Evolutionary conservation across 2,329 filamentous ascomycete genomes (phyloP).

Genomic region (Fulvia fulva): DNA sequence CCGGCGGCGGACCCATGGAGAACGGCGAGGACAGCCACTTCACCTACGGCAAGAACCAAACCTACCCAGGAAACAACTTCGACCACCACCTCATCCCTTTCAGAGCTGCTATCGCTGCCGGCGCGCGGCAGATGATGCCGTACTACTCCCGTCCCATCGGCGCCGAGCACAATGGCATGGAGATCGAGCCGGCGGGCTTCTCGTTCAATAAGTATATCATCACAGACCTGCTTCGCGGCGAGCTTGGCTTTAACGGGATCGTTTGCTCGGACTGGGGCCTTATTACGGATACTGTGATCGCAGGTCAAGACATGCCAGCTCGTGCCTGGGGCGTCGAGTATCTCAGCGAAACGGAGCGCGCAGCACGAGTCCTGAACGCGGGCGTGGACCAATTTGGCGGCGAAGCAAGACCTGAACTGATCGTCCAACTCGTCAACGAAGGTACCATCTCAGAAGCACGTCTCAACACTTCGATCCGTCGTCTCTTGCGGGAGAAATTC

Average conservation of each 20-base stretch:
- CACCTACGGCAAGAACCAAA: constrained; percentile 49
- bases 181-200: constrained; percentile 48
- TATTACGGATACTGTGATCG: constrained; percentile 44
- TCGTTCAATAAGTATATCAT: constrained; percentile 51
- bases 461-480: constrained; percentile 46
- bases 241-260: constrained; percentile 52
- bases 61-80: constrained; percentile 50
- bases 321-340: constrained; percentile 51
- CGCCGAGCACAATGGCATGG: constrained; percentile 30
- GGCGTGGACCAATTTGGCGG: constrained; percentile 54
- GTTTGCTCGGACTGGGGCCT: constrained; percentile 53
- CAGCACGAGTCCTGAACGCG: constrained; percentile 45
- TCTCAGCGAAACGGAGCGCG: constrained; percentile 42
- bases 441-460: constrained; percentile 42
- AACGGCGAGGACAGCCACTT: constrained; percentile 54
- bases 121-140: constrained; percentile 51
- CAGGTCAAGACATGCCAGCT: constrained; percentile 45
- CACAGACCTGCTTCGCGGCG: constrained; percentile 45
- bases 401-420: constrained; percentile 46
- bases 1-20: constrained; percentile 48
- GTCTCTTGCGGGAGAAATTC: constrained; percentile 50
- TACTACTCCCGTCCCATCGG: constrained; percentile 48
- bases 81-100: constrained; percentile 51
- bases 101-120: constrained; percentile 48
- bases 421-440: constrained; percentile 45